A percentile compares a stretch with the other conserved stretches of the same genome.
Conservation (phyloP, 176 grass and related monocot genomes). For the Carex cristatella region DNA sequence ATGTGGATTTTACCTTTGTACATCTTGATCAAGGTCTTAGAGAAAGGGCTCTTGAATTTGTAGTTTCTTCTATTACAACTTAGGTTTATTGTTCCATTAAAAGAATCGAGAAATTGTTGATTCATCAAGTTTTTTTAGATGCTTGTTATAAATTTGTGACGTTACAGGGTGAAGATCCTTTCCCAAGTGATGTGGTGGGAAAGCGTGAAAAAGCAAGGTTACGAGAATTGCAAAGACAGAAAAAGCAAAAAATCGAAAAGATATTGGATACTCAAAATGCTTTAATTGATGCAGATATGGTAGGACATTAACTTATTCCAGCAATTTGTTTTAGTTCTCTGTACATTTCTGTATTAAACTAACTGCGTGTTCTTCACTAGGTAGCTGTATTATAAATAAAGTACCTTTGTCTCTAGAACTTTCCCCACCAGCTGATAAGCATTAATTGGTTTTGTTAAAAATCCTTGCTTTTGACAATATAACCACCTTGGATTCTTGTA, state of each 20-base stretch:
- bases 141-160: background rate
- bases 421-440: background rate
- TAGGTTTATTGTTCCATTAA: background rate
- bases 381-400: too few relatives aligned
- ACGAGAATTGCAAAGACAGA: slow-evolving; percentile 58
- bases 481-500: background rate
- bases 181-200: slow-evolving; percentile 36
- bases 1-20: background rate
- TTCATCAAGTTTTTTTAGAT: background rate
- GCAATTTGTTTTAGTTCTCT: background rate
- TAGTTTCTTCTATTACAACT: background rate
- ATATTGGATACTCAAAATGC: slow-evolving; percentile 78
- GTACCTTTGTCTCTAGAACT: background rate
- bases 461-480: background rate
- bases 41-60: background rate
- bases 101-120: background rate
- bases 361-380: background rate
- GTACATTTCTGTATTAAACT: background rate
- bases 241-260: slow-evolving; percentile 78
- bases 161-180: slow-evolving; percentile 33
- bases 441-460: background rate
- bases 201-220: slow-evolving; percentile 72
- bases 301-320: slow-evolving; percentile 14
- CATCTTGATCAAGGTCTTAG: background rate
- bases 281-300: slow-evolving; percentile 85